Evolutionary conservation across 129 eudicot genomes (phyloP), one percentile per base, ranked within the genome.

Genomic region (Mikania micrantha): DNA sequence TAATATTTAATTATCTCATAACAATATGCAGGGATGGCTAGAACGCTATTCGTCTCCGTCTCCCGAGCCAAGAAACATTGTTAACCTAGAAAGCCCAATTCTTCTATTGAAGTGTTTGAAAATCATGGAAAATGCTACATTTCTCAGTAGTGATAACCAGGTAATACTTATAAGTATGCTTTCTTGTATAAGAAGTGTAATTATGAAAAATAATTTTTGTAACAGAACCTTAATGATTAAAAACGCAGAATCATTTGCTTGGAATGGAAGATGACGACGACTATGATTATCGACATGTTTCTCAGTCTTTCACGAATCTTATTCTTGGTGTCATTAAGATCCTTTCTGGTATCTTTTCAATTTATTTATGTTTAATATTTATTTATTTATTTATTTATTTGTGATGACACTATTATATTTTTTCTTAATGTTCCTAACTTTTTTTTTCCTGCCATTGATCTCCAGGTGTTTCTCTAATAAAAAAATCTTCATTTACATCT

Each of bases 111-210:
- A 88, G 81, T 91, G 97, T 77, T 79, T 91, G 78, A 91, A 85
- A 74, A 88, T 91, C 47, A 85, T 91, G 97, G 97, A 91, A 79
- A 91, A 88, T 79, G 92, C 96, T 47, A 88, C 96, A 2, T 88
- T 91, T 72, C 88, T 88, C 47, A 91, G 97, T 64, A 80, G 73
- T 48, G 88, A 88, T 60, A 91, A 88, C 80, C 97, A 91, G 97
- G 97, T 91, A 67, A 57, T 21, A 1, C 4, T n/a, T 40, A 40
- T 41, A 25, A 24, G 42, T 39, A 44, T 10, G 50, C 0, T 77
- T 48, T 59, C 39, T 7, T 65, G 45, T 15, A 62, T 20, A 11
- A 22, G 67, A 16, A 47, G 69, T 49, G n/a, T 29, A 27, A 45
- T 68, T 40, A 63, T 54, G 9, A 44, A 21, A 42, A 13, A 25